Evolutionary conservation across 2,329 filamentous ascomycete genomes (phyloP), one percentile per base, ranked within the genome.

Genomic region (Setomelanomma holmii): DNA sequence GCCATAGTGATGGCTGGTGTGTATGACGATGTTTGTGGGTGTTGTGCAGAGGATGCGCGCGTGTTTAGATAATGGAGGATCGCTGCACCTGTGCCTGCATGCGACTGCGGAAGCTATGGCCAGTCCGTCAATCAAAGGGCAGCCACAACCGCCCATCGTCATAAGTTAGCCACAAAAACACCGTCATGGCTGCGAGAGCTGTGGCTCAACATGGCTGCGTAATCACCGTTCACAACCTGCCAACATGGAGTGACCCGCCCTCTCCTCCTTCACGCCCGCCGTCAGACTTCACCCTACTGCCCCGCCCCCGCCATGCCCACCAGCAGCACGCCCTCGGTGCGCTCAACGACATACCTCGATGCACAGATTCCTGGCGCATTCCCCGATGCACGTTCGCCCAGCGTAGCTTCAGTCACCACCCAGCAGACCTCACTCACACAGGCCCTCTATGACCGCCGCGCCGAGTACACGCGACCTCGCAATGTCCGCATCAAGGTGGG

Each of bases 401-500:
- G 61, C 42, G 40, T 52, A 12, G 65, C 67, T 30, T 64, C 58
- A 23, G 58, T 67, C 30, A 73, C 75, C 5, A 75, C 76, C 16
- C 75, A 78, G 39, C 74, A 76, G 40, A 81, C 80, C 24, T 64
- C 64, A 2, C 76, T 88, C 7, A 79, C 81, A 2, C 80, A 84
- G 46, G 83, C 81, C 2, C 74, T 98, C 34, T 84, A 88, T 68
- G 86, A 89, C 34, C 85, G 95, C 47, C 85, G 87, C 66, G 78
- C 84, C 42, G 93, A 98, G 73, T 99, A 93, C 72, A 88, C 89
- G 21, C 85, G 87, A 33, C 84, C 87, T 38, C 87, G 87, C 71
- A 84, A 84, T 44, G 85, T 96, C 63, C 88, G 87, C 60, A 84
- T 99, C 74, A 97, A 97, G 76, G 83, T 99, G 45, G 95, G 93